A percentile compares a stretch with the other conserved stretches of the same genome.
Conservation (phyloP, 225 moss, liverwort and hornwort species). For the Pseudisothecium myosuroides region DNA sequence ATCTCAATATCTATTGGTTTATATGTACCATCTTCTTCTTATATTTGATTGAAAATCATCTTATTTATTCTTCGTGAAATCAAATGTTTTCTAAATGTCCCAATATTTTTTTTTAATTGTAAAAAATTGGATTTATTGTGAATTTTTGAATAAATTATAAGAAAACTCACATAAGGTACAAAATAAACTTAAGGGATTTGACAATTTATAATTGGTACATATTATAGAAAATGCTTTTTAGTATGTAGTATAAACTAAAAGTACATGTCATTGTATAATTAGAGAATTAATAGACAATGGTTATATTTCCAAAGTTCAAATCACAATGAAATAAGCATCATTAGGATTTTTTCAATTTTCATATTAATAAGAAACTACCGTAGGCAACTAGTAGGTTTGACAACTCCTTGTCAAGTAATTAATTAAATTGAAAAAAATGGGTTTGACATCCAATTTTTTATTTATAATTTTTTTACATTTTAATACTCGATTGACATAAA, state of each 20-base stretch:
- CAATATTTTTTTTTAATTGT: not conserved
- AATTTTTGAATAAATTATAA: not conserved
- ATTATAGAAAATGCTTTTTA: not conserved
- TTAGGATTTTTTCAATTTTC: not conserved
- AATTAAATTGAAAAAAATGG: not conserved
- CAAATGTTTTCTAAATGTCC: not conserved
- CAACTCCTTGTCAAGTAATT: accelerated
- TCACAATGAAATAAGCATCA: not conserved
- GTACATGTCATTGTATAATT: not conserved
- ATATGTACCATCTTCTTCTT: not conserved
- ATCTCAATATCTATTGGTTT: not conserved
- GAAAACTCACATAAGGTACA: not conserved
- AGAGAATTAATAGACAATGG: not conserved
- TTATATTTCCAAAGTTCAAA: not conserved
- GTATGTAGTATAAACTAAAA: not conserved
- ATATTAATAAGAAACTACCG: not conserved
- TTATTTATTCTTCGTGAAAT: not conserved
- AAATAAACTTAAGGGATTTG: not conserved
- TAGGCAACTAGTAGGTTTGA: not conserved
- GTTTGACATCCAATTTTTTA: not conserved
- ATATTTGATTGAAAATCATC: not conserved
- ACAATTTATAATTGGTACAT: accelerated
- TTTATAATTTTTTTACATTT: not conserved
- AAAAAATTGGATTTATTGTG: too few species aligned
- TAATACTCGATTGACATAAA: not conserved